phyloP scores from a whole-genome alignment of 192 early-diverging fungal genomes.

The Coemansia sp. region DNA sequence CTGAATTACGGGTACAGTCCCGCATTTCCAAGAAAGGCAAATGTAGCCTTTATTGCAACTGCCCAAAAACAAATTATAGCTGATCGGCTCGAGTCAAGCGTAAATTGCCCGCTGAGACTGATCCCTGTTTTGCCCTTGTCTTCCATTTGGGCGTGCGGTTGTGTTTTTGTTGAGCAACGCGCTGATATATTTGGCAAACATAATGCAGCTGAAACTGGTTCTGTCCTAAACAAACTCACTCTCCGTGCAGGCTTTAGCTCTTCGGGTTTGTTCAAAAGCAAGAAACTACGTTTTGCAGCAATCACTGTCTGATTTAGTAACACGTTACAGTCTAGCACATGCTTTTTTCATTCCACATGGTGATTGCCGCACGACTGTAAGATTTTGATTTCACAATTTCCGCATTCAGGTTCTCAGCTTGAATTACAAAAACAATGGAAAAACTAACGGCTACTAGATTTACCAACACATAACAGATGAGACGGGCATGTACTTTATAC shows the following conservation, averaged over 20 bases:
- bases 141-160: neutral
- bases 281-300: neutral
- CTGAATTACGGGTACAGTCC: neutral
- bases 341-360: neutral
- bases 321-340: neutral
- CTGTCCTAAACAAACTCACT: neutral
- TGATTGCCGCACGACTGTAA: neutral
- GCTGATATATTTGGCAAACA: neutral
- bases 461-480: too few species aligned
- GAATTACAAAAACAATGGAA: too few species aligned
- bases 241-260: neutral
- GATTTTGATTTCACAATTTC: neutral
- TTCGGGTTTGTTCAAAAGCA: neutral
- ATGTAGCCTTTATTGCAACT: neutral
- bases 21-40: neutral
- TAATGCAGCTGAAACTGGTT: neutral
- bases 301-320: neutral
- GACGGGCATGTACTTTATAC: too few species aligned
- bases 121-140: neutral
- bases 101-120: neutral
- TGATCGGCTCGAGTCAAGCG: neutral
- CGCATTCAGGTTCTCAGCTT: neutral
- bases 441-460: too few species aligned
- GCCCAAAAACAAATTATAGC: neutral
- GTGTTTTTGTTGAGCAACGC: neutral